phyloP scores from a whole-genome alignment of 768 basidiomycete species.

The Hygrocybe coccinea region DNA sequence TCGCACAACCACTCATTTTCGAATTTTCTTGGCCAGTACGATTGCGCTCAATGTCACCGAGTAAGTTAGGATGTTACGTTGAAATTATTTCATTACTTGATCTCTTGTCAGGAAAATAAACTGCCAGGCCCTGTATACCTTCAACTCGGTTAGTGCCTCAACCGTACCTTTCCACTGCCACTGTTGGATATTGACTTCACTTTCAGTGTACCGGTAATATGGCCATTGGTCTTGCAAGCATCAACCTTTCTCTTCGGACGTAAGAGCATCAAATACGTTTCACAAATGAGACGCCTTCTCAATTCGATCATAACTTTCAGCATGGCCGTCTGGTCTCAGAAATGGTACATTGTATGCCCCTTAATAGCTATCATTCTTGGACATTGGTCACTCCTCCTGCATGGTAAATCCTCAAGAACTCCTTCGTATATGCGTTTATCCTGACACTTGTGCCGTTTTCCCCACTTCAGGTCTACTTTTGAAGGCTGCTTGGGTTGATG shows the following conservation, averaged over 20 bases:
- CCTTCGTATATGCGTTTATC: background rate
- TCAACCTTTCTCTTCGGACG: constrained; percentile 68
- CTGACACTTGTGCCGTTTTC: background rate
- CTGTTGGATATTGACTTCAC: background rate
- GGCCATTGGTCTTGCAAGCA: constrained; percentile 63
- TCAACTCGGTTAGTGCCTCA: constrained; percentile 44
- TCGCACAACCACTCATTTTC: background rate
- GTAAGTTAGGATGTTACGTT: constrained; percentile 20
- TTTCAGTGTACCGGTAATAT: constrained; percentile 53
- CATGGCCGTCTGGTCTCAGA: constrained; percentile 67
- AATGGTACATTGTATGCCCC: constrained; percentile 46
- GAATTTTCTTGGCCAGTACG: constrained; percentile 32
- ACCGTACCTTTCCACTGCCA: background rate
- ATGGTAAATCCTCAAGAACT: constrained; percentile 43
- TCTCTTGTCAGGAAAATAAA: constrained; percentile 40
- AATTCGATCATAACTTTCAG: constrained; percentile 27
- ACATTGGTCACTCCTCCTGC: constrained; percentile 68
- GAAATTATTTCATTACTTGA: constrained; percentile 2
- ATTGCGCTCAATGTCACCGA: constrained; percentile 55
- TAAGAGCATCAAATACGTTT: constrained; percentile 28
- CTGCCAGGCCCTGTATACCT: constrained; percentile 66
- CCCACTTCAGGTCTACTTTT: constrained; percentile 45
- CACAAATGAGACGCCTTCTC: background rate
- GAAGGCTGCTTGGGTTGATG: constrained; percentile 51
- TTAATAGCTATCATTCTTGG: constrained; percentile 56